phyloP scores from a whole-genome alignment of 345 rosid genomes.

The Firmiana major region DNA sequence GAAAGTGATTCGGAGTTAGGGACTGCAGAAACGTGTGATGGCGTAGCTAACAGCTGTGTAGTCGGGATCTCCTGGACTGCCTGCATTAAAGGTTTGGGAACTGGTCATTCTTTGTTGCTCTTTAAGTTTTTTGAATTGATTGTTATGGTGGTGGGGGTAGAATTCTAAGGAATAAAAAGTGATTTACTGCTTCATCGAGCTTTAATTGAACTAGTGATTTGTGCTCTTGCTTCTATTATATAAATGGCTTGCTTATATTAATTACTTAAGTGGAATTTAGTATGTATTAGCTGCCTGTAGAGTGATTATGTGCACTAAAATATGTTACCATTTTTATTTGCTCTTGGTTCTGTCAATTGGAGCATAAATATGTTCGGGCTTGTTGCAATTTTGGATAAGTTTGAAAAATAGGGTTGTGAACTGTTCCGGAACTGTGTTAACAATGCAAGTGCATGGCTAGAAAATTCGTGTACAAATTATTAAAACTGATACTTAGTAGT shows the following conservation, averaged over 20 bases:
- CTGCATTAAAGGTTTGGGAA: conserved; percentile 45
- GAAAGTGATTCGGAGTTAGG: conserved; percentile 28
- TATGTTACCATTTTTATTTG: background rate
- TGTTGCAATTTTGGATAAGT: background rate
- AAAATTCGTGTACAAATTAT: background rate
- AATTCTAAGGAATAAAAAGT: background rate
- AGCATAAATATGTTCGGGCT: background rate
- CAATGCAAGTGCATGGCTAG: background rate
- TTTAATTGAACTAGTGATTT: background rate
- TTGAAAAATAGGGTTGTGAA: background rate
- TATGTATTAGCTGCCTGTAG: background rate
- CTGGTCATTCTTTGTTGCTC: conserved; percentile 34
- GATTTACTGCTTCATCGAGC: background rate
- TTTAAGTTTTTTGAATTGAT: background rate
- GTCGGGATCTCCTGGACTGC: conserved; percentile 37
- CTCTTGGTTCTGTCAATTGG: background rate
- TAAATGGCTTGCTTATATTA: background rate
- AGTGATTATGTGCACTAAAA: background rate
- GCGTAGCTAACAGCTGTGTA: conserved; percentile 36
- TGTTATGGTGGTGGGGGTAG: background rate
- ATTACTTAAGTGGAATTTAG: background rate
- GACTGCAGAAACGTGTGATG: conserved; percentile 43
- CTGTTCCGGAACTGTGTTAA: background rate
- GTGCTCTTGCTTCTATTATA: background rate
- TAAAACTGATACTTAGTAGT: background rate